Evolutionary conservation across 169 alveolate species (phyloP).

Genomic region (Cryptosporidium bovis): DNA sequence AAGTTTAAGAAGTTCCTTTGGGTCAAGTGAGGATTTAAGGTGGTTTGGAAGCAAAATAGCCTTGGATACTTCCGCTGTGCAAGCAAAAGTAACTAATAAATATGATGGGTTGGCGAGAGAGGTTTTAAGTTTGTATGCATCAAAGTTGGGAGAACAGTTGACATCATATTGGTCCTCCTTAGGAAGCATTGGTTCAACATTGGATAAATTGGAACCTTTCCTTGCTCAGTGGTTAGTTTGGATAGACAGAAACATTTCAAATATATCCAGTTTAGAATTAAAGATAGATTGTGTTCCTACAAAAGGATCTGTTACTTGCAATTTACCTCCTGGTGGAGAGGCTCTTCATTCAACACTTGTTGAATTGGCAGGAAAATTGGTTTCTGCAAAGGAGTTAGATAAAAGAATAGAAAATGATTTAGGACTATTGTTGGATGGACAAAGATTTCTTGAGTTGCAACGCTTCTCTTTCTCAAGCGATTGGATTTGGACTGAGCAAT

Average conservation of each 20-base stretch:
- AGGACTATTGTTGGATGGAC: conserved; percentile 88
- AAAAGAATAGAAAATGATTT: conserved; percentile 86
- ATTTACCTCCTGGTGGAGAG: conserved; percentile 80
- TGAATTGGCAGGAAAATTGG: conserved; percentile 85
- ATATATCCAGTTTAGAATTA: conserved; percentile 73
- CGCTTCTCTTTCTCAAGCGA: conserved; percentile 91
- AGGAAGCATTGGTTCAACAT: conserved; percentile 4
- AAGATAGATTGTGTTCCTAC: conserved; percentile 82
- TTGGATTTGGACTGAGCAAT: conserved; percentile 92
- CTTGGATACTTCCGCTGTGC: conserved; percentile 90
- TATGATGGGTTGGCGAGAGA: conserved; percentile 96
- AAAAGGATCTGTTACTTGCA: conserved; percentile 76
- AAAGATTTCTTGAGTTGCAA: conserved; percentile 90
- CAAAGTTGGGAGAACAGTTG: conserved; percentile 85
- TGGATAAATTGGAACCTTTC: conserved; percentile 48
- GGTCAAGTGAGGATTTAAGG: conserved; percentile 35
- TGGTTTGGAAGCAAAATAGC: conserved; percentile 85
- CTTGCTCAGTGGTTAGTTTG: conserved; percentile 75
- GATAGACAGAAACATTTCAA: conserved; percentile 77
- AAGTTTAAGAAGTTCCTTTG: conserved; percentile 28
- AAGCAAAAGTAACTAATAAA: conserved; percentile 84
- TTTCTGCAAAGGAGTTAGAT: conserved; percentile 91
- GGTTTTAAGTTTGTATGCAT: conserved; percentile 92
- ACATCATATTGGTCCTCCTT: conserved; percentile 70
- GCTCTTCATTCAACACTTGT: conserved; percentile 78